Evolutionary conservation across 116 monocot species (phyloP).

Genomic region (Phalaenopsis hybrid): DNA sequence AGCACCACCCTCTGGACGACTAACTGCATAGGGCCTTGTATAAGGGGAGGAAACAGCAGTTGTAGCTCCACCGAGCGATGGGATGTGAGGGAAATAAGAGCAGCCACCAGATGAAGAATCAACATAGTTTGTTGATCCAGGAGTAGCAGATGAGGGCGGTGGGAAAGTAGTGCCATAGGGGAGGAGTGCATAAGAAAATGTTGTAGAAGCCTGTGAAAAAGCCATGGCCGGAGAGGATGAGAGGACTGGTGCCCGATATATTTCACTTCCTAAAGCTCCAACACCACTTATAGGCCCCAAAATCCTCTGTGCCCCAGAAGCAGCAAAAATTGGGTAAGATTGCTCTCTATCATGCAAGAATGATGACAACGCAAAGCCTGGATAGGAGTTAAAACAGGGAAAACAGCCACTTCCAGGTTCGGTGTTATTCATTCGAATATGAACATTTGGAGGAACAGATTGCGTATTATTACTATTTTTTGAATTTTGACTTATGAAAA

Average conservation of each 20-base stretch:
- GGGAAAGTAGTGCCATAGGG: conserved; percentile 40
- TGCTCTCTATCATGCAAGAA: conserved; percentile 48
- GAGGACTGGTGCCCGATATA: conserved; percentile 42
- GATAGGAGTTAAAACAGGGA: conserved; percentile 27
- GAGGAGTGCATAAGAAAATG: conserved; percentile 46
- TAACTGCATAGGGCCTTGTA: conserved; percentile 36
- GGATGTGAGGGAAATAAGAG: conserved; percentile 26
- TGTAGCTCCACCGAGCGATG: conserved; percentile 14
- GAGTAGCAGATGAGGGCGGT: conserved; percentile 32
- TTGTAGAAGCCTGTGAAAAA: conserved; percentile 34
- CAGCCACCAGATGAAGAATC: conserved; percentile 26
- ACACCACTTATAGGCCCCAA: conserved; percentile 21
- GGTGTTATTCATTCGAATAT: conserved; percentile 32
- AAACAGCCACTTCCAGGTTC: conserved; percentile 45
- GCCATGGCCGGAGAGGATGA: conserved; percentile 54
- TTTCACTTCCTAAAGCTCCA: conserved; percentile 28
- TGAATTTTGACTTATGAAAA: conserved; percentile 17
- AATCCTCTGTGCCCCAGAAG: conserved; percentile 25
- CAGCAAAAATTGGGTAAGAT: conserved; percentile 30
- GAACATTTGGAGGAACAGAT: conserved; percentile 25
- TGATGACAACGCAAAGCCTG: conserved; percentile 37
- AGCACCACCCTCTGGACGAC: conserved; percentile 34
- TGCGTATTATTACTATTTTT: conserved; percentile 21
- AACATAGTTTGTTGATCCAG: conserved; percentile 22
- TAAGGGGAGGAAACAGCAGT: background rate